phyloP scores from a whole-genome alignment of 179 eudicot species.

The Pouteria campechiana region DNA sequence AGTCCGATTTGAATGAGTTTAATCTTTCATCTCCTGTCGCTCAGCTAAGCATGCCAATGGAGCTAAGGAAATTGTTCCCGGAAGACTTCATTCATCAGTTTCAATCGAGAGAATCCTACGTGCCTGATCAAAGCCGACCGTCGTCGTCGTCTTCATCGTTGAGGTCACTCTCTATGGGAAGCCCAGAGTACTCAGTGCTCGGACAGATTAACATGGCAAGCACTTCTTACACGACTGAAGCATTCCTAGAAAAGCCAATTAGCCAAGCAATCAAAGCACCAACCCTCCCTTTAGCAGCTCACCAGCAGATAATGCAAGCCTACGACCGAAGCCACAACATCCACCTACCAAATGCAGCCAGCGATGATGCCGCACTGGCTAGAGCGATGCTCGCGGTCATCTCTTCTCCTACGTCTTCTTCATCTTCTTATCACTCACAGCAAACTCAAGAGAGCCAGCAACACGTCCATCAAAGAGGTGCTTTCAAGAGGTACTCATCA shows the following conservation, averaged over 20 bases:
- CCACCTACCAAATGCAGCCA: constrained; percentile 32
- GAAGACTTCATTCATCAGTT: constrained; percentile 19
- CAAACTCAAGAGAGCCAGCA: constrained; percentile 2
- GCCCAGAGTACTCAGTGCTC: constrained; percentile 35
- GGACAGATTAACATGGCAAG: constrained; percentile 24
- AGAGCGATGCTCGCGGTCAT: constrained; percentile 53
- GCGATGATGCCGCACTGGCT: constrained; percentile 51
- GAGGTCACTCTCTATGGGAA: constrained; percentile 39
- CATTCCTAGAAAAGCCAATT: constrained; percentile 1
- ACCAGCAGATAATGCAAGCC: constrained; percentile 10
- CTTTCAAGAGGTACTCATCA: constrained; percentile 36
- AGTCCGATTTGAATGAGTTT: not conserved
- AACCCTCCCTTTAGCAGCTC: not conserved
- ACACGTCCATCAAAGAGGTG: constrained; percentile 20
- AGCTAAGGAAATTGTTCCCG: constrained; percentile 34
- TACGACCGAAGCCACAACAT: constrained; percentile 14
- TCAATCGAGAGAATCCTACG: constrained; percentile 4
- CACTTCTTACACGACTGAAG: constrained; percentile 10
- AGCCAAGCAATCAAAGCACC: constrained; percentile 7
- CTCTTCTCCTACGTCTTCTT: constrained; percentile 21
- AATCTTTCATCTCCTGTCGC: not conserved
- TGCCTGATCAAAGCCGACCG: constrained; percentile 24
- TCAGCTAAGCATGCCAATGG: constrained; percentile 50
- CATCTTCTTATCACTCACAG: constrained; percentile 6
- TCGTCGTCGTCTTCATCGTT: constrained; percentile 45